A percentile compares a stretch with the other conserved stretches of the same genome.
phyloP scores from a whole-genome alignment of 345 rosid species.

The Hirschfeldia incana region DNA sequence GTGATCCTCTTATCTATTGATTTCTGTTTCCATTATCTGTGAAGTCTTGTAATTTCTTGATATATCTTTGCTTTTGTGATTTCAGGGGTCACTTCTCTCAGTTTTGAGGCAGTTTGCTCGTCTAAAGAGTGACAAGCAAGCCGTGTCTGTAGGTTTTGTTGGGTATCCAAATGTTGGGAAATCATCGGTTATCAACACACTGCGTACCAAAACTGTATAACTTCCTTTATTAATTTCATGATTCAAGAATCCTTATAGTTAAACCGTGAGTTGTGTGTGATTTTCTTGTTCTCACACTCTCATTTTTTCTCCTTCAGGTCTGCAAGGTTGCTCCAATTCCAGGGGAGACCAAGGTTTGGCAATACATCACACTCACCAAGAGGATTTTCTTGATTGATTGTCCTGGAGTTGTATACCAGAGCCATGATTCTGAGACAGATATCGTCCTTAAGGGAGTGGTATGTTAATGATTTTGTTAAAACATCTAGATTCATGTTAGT shows the following conservation, averaged over 20 bases:
- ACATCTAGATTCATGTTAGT: not conserved
- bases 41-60: not conserved
- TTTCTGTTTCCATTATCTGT: too few species aligned
- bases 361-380: slow-evolving; percentile 90
- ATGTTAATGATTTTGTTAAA: slow-evolving; percentile 34
- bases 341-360: slow-evolving; percentile 99
- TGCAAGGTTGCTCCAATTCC: slow-evolving; percentile 99
- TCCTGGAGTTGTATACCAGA: slow-evolving; percentile 97
- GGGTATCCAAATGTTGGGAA: slow-evolving; percentile 99
- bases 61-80: not conserved
- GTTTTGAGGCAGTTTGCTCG: slow-evolving; percentile 91
- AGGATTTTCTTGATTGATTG: slow-evolving; percentile 93
- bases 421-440: slow-evolving; percentile 84
- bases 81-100: slow-evolving; percentile 88
- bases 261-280: too few species aligned
- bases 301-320: slow-evolving; percentile 47
- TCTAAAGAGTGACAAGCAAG: slow-evolving; percentile 91
- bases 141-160: slow-evolving; percentile 90
- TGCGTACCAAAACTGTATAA: slow-evolving; percentile 86
- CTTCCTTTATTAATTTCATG: not conserved
- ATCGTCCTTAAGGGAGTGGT: slow-evolving; percentile 96
- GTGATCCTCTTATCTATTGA: not conserved
- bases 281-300: not conserved
- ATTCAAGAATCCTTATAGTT: not conserved
- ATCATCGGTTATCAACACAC: slow-evolving; percentile 92